Evolutionary conservation across 169 alveolate species (phyloP).

Genomic region (Plasmodium cynomolgi): DNA sequence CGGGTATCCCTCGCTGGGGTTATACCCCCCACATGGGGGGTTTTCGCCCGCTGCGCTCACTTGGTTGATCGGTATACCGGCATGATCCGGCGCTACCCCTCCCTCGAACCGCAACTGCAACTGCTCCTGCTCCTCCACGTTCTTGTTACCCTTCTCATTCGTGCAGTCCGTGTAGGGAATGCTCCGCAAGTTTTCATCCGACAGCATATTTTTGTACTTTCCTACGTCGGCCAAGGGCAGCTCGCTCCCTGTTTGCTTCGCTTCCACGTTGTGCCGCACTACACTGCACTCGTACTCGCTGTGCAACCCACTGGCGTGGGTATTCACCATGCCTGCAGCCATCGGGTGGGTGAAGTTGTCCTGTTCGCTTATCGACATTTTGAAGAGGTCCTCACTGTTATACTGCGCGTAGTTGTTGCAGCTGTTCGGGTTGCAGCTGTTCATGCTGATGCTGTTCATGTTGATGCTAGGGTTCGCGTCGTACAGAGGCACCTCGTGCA

Average conservation of each 20-base stretch:
- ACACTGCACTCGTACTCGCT: conserved; percentile 1
- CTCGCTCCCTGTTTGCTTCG: background rate
- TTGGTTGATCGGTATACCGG: background rate
- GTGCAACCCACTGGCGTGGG: background rate
- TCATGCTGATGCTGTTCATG: background rate
- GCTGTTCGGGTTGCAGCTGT: background rate
- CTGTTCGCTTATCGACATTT: background rate
- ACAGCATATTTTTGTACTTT: background rate
- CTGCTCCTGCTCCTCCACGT: background rate
- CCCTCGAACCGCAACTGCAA: background rate
- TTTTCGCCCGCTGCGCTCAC: background rate
- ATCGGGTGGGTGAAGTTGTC: background rate
- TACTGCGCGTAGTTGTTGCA: background rate
- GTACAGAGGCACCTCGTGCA: background rate
- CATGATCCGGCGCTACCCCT: background rate
- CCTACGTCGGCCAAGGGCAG: background rate
- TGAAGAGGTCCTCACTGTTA: background rate
- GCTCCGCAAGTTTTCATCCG: conserved; percentile 6
- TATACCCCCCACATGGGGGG: background rate
- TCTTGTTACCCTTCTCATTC: conserved; percentile 3
- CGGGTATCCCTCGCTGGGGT: background rate
- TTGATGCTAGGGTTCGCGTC: background rate
- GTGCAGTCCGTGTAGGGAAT: conserved; percentile 7
- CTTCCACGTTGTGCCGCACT: background rate
- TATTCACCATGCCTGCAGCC: background rate